Evolutionary conservation across 2,329 filamentous ascomycete genomes (phyloP).

Genomic region (Penicillium hesseltinei): DNA sequence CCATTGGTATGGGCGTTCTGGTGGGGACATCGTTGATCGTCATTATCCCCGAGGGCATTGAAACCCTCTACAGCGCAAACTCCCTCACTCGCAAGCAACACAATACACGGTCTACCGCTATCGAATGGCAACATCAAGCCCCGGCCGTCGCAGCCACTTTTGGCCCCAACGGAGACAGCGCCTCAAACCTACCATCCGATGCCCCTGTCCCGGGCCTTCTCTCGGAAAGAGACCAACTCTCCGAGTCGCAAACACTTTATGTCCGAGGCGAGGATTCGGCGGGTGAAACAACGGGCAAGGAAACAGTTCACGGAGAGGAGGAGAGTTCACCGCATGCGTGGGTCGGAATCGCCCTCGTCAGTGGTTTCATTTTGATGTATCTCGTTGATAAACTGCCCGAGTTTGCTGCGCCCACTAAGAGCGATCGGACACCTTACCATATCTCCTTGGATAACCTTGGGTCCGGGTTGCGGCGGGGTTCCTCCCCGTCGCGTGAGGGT

Average conservation of each 20-base stretch:
- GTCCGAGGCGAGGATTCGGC: conserved; percentile 28
- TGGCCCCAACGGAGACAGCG: conserved; percentile 1
- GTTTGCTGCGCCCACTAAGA: conserved; percentile 65
- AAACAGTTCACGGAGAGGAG: conserved; percentile 34
- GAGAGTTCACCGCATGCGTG: conserved; percentile 65
- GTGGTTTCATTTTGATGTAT: conserved; percentile 96
- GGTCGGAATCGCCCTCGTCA: conserved; percentile 80
- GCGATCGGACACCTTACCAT: conserved; percentile 69
- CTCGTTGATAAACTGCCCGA: conserved; percentile 83
- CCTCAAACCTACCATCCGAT: neutral
- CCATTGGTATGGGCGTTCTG: conserved; percentile 87
- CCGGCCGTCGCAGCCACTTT: conserved; percentile 18
- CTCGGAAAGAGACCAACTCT: conserved; percentile 10
- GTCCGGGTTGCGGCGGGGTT: conserved; percentile 49
- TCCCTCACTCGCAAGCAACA: conserved; percentile 34
- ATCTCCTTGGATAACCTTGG: conserved; percentile 84
- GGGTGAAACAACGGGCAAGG: conserved; percentile 42
- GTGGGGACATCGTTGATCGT: conserved; percentile 95
- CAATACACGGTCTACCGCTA: conserved; percentile 27
- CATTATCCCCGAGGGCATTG: conserved; percentile 94
- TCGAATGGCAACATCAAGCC: conserved; percentile 31
- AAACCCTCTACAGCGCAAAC: conserved; percentile 71
- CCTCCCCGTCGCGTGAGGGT: conserved; percentile 41
- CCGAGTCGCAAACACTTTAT: conserved; percentile 19
- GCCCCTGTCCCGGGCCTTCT: conserved; percentile 16